phyloP scores from a whole-genome alignment of 2,329 filamentous ascomycete species.

The Cryphonectria naterciae region DNA sequence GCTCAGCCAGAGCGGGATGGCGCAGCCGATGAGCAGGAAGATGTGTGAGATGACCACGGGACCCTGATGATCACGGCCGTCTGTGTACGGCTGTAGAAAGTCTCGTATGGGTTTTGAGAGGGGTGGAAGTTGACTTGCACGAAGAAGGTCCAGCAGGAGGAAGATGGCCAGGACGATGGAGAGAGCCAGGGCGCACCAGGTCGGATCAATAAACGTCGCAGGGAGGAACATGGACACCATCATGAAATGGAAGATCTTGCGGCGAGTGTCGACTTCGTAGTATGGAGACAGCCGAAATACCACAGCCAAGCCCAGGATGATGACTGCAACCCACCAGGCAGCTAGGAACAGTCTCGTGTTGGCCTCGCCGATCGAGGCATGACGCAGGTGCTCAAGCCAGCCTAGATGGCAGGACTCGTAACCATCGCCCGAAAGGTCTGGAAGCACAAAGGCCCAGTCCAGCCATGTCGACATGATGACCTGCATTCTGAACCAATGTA shows the following conservation, averaged over 20 bases:
- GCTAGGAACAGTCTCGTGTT: slow-evolving; percentile 80
- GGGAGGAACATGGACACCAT: slow-evolving; percentile 97
- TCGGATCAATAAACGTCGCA: slow-evolving; percentile 82
- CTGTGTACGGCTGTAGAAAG: slow-evolving; percentile 92
- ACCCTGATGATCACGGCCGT: slow-evolving; percentile 88
- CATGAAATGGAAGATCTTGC: slow-evolving; percentile 98
- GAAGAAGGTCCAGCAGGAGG: slow-evolving; percentile 83
- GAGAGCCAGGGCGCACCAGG: slow-evolving; percentile 81
- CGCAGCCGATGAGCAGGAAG: slow-evolving; percentile 92
- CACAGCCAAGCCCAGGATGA: slow-evolving; percentile 71
- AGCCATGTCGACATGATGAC: slow-evolving; percentile 28
- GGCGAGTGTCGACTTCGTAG: slow-evolving; percentile 91
- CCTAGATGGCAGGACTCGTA: slow-evolving; percentile 53
- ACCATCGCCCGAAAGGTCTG: slow-evolving; percentile 28
- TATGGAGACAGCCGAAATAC: slow-evolving; percentile 75
- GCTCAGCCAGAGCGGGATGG: slow-evolving; percentile 89
- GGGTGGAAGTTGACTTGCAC: slow-evolving; percentile 89
- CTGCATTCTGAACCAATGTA: slow-evolving; percentile 63
- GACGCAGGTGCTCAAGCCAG: slow-evolving; percentile 69
- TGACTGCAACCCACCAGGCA: slow-evolving; percentile 72
- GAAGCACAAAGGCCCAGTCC: slow-evolving; percentile 5
- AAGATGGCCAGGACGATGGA: slow-evolving; percentile 81
- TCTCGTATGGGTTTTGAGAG: slow-evolving; percentile 82
- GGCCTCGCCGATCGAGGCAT: slow-evolving; percentile 69
- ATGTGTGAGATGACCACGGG: slow-evolving; percentile 96